Evolutionary conservation across 257 asterid species (phyloP).

Genomic region (Primulina tabacum): DNA sequence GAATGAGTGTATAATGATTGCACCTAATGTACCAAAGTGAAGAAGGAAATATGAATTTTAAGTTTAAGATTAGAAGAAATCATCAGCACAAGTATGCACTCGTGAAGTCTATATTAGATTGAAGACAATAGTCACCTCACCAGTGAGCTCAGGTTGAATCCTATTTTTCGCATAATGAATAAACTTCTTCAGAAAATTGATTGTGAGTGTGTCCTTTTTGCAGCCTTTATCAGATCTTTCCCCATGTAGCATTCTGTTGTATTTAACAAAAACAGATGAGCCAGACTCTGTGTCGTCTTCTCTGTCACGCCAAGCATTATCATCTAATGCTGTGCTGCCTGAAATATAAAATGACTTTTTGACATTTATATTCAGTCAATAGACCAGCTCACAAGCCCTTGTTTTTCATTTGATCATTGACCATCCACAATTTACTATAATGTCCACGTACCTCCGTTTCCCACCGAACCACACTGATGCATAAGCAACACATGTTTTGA

Average conservation of each 20-base stretch:
- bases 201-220: conserved; percentile 72
- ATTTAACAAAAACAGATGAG: conserved; percentile 70
- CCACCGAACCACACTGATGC: conserved; percentile 77
- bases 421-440: conserved; percentile 15
- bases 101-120: background rate
- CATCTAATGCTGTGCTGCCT: conserved; percentile 53
- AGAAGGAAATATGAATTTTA: conserved; percentile 11
- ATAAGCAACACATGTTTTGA: conserved; percentile 88
- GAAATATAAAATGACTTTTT: conserved; percentile 24
- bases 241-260: conserved; percentile 87
- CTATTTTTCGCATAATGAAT: conserved; percentile 85
- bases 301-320: conserved; percentile 43
- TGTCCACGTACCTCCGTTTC: conserved; percentile 59
- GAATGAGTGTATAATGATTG: background rate
- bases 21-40: conserved; percentile 1
- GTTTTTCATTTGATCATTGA: conserved; percentile 10
- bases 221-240: conserved; percentile 48
- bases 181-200: conserved; percentile 85
- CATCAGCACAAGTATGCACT: background rate
- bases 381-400: background rate
- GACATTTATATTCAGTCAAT: background rate
- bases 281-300: conserved; percentile 69
- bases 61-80: conserved; percentile 18
- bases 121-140: conserved; percentile 57
- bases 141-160: conserved; percentile 91